Percentiles rank a stretch among this genome's conserved stretches.
These are phyloP conservation scores for Volvariella volvacea DNA, from an alignment of 1,284 basidiomycete species.

Conservation along the genomic window DNA sequence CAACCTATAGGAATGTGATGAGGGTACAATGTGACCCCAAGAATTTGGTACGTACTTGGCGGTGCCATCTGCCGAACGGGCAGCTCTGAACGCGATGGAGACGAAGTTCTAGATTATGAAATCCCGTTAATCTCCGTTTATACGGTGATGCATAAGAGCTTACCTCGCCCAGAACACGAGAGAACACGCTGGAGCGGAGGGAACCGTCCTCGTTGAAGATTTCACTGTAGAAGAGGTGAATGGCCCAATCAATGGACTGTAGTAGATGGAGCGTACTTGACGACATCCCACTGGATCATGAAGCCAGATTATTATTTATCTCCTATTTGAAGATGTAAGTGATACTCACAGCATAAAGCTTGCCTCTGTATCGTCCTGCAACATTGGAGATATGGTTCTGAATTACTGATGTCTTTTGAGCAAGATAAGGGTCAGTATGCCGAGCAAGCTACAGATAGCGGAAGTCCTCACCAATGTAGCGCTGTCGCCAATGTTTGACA, in stretches of 20 bases:
- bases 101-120: conserved; percentile 29
- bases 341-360: conserved; percentile 13
- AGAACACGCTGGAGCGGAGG: conserved; percentile 34
- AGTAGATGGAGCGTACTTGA: too few species aligned
- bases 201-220: conserved; percentile 26
- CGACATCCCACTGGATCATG: too few species aligned
- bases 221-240: too few species aligned
- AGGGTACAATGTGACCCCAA: conserved; percentile 16
- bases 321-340: too few species aligned
- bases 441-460: not conserved
- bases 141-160: not conserved
- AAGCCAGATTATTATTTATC: too few species aligned
- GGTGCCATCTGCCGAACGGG: conserved; percentile 27
- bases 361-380: conserved; percentile 14
- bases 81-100: conserved; percentile 33
- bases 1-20: too few species aligned
- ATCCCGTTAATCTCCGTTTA: not conserved
- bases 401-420: conserved; percentile 14
- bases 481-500: conserved; percentile 15
- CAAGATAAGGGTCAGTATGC: too few species aligned
- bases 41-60: conserved; percentile 22
- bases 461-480: conserved; percentile 14
- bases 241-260: too few species aligned
- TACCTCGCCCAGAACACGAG: conserved; percentile 33
- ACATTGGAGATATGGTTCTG: conserved; percentile 13